Evolutionary conservation across 169 alveolate species (phyloP).

Genomic region (Cryptosporidium meleagridis): DNA sequence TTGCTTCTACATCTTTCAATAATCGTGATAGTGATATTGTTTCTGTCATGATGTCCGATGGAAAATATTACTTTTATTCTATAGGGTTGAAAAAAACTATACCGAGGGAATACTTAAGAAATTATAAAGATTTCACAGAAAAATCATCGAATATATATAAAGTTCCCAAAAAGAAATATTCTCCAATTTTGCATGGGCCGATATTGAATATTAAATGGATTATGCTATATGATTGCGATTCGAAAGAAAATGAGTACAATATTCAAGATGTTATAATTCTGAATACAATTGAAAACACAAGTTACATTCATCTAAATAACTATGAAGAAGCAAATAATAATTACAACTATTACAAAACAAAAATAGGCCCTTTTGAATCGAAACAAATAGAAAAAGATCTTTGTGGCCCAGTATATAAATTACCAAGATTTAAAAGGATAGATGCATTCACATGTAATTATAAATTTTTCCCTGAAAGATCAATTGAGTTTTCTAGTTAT

Average conservation of each 20-base stretch:
- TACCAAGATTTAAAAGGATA: constrained; percentile 53
- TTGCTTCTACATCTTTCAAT: constrained; percentile 42
- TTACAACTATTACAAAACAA: no score
- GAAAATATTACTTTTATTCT: constrained; percentile 40
- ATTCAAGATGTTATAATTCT: constrained; percentile 10
- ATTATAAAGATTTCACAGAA: not conserved
- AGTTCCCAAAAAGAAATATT: constrained; percentile 38
- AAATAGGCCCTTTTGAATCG: not conserved
- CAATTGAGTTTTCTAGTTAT: not conserved
- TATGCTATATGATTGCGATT: not conserved
- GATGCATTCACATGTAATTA: constrained; percentile 18
- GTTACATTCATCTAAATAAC: not conserved
- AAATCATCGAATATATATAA: not conserved
- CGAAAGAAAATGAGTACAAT: not conserved
- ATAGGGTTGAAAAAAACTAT: constrained; percentile 14
- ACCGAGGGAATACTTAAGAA: not conserved
- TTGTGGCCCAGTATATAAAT: constrained; percentile 69
- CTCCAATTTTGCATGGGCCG: constrained; percentile 59
- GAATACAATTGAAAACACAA: not conserved
- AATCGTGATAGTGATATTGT: constrained; percentile 23
- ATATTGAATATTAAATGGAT: constrained; percentile 31
- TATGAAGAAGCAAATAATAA: not conserved
- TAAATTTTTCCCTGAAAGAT: constrained; percentile 59
- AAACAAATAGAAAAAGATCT: constrained; percentile 1
- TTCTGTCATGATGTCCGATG: constrained; percentile 55